These are phyloP conservation scores for Ascochyta fabae DNA, from an alignment of 2,329 filamentous ascomycete species.

Conservation along the genomic window DNA sequence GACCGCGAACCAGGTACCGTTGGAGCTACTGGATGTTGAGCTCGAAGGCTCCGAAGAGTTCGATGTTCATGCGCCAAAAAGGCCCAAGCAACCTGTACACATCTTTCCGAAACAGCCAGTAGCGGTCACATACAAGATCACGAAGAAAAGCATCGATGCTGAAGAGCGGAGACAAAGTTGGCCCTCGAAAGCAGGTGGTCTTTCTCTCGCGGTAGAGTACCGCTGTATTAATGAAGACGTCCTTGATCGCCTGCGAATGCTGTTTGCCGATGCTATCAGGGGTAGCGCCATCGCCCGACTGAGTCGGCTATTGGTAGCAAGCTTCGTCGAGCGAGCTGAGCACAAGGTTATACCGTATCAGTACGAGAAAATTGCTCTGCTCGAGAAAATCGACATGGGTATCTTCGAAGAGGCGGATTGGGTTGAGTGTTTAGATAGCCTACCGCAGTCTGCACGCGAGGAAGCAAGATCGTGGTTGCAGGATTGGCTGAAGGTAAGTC, in stretches of 20 bases:
- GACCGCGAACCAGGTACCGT: constrained; percentile 75
- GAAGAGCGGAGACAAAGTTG: constrained; percentile 32
- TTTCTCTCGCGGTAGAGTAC: constrained; percentile 77
- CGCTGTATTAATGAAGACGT: constrained; percentile 79
- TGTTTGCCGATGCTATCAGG: constrained; percentile 57
- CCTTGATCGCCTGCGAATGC: constrained; percentile 53
- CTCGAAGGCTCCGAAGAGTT: constrained; percentile 75
- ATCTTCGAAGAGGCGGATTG: constrained; percentile 61
- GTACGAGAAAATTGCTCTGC: constrained; percentile 62
- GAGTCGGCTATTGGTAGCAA: constrained; percentile 58
- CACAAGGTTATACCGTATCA: constrained; percentile 56
- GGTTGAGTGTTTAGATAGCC: constrained; percentile 58
- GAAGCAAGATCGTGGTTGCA: constrained; percentile 60
- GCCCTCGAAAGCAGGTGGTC: constrained; percentile 43
- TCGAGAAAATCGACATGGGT: constrained; percentile 60
- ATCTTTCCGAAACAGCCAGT: constrained; percentile 84
- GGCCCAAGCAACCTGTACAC: constrained; percentile 56
- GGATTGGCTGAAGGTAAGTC: constrained; percentile 63
- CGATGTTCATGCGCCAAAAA: constrained; percentile 64
- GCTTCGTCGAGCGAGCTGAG: constrained; percentile 57
- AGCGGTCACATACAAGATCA: constrained; percentile 80
- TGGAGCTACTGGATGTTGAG: constrained; percentile 74
- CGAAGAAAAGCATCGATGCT: constrained; percentile 54
- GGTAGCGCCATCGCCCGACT: constrained; percentile 56
- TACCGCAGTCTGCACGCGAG: constrained; percentile 54